These are phyloP conservation scores for Jaltomata sinuosa DNA, from an alignment of 257 asterid species.

Conservation along the genomic window DNA sequence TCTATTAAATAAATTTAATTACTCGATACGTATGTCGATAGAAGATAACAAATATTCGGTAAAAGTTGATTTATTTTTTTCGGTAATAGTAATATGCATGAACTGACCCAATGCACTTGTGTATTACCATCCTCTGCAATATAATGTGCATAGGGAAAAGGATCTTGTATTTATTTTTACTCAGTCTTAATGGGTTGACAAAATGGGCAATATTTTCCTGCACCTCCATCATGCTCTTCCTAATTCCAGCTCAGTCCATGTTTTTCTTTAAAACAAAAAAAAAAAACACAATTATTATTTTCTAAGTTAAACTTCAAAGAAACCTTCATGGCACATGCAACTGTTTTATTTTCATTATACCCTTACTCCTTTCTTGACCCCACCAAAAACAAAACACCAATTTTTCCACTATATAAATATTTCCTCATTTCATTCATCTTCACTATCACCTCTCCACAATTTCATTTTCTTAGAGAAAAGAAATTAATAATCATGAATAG, in stretches of 20 bases:
- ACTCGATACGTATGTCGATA: background rate
- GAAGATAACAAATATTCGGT: background rate
- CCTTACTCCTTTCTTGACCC: slow-evolving; percentile 12
- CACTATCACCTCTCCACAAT: background rate
- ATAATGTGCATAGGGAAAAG: slow-evolving; percentile 4
- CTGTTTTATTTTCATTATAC: slow-evolving; percentile 20
- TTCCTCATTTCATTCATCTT: slow-evolving; percentile 9
- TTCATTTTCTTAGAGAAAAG: background rate
- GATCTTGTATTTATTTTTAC: background rate
- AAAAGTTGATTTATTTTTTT: too few relatives aligned
- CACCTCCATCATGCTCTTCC: background rate
- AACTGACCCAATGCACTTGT: background rate
- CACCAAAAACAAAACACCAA: background rate
- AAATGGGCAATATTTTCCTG: background rate
- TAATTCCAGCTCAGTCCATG: slow-evolving; percentile 14
- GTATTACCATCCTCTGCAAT: background rate
- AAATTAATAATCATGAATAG: slow-evolving; percentile 22
- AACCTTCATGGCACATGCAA: slow-evolving; percentile 30
- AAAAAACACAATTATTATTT: slow-evolving; percentile 8
- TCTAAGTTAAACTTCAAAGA: background rate
- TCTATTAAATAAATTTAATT: background rate
- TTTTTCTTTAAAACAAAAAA: background rate
- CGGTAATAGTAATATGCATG: background rate
- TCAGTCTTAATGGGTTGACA: background rate
- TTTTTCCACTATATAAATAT: slow-evolving; percentile 37